Evolutionary conservation across 1,284 basidiomycete species (phyloP).

Genomic region (Moniliophthora roreri): DNA sequence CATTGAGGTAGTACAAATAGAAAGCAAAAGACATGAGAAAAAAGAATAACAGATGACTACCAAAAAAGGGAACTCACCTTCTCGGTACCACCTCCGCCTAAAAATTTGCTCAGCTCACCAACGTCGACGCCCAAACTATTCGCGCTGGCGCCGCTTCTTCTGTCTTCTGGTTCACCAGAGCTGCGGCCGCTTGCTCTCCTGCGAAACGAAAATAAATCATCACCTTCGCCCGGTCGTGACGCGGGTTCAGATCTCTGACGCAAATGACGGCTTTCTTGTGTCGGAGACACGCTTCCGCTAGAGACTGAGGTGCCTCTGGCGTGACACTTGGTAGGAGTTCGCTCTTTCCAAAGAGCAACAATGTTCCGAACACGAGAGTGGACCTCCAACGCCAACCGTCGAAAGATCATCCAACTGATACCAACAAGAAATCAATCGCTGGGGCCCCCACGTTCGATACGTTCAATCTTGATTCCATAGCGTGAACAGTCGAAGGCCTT

Average conservation of each 20-base stretch:
- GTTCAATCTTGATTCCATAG: no score
- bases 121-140: conserved; percentile 39
- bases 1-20: conserved; percentile 83
- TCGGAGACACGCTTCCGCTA: conserved; percentile 34
- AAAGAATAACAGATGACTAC: conserved; percentile 1
- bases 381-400: no score
- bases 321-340: conserved; percentile 41
- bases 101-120: conserved; percentile 35
- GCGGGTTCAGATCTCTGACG: background rate
- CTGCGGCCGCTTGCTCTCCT: conserved; percentile 53
- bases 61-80: conserved; percentile 31
- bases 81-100: conserved; percentile 22
- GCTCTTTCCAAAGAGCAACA: conserved; percentile 78
- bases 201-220: conserved; percentile 64
- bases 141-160: conserved; percentile 25
- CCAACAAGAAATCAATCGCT: no score
- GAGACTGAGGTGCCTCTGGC: conserved; percentile 31
- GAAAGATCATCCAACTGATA: no score
- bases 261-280: conserved; percentile 22
- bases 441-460: no score
- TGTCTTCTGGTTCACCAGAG: conserved; percentile 27
- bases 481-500: no score
- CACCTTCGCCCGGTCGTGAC: conserved; percentile 26
- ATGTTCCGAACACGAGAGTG: conserved; percentile 73
- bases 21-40: conserved; percentile 8